Conservation (phyloP, 345 rosid species). For the Cardamine resedifolia region DNA sequence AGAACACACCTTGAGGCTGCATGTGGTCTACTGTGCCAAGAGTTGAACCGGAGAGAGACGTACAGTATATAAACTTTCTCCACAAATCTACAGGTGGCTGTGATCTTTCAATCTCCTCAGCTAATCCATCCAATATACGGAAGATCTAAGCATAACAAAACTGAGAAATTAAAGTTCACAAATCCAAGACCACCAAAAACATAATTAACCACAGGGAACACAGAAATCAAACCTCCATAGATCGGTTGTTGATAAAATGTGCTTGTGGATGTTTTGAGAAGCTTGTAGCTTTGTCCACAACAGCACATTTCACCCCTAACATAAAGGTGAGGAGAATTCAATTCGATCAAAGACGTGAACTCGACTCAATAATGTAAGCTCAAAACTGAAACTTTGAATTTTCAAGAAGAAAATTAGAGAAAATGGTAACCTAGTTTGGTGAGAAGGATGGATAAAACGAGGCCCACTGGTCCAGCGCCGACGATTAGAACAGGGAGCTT, state of each 20-base stretch:
- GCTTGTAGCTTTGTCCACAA: conserved; percentile 70
- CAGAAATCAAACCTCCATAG: conserved; percentile 79
- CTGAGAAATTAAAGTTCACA: neutral
- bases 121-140: conserved; percentile 74
- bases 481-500: conserved; percentile 82
- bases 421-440: conserved; percentile 65
- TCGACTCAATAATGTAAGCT: neutral
- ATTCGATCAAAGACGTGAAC: neutral
- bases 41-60: conserved; percentile 77
- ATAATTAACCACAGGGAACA: neutral
- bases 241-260: conserved; percentile 91
- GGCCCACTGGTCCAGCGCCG: conserved; percentile 97
- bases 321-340: conserved; percentile 6
- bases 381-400: neutral
- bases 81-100: conserved; percentile 88
- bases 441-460: conserved; percentile 79
- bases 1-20: conserved; percentile 82
- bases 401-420: neutral
- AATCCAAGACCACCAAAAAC: neutral
- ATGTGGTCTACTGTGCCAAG: conserved; percentile 95
- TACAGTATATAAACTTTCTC: conserved; percentile 93
- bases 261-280: conserved; percentile 90
- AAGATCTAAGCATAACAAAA: conserved; percentile 51
- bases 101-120: conserved; percentile 76
- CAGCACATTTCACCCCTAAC: conserved; percentile 69